Evolutionary conservation across 495 filamentous ascomycete genomes (phyloP), one percentile per base, ranked within the genome.

Genomic region (Pyrenula aspistea): DNA sequence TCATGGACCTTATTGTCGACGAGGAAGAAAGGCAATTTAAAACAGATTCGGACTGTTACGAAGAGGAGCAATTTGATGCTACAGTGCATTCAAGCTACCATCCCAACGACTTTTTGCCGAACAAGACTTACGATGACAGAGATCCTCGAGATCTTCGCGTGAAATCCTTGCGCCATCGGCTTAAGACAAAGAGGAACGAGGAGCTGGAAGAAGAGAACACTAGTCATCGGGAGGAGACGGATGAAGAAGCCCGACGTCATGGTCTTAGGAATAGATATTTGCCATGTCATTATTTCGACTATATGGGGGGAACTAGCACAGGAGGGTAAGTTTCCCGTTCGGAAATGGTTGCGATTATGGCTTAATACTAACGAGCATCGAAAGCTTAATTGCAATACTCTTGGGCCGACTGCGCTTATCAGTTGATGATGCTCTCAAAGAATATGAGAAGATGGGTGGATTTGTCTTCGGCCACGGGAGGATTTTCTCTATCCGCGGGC

Each of bases 321-420:
- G 60, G 61, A 22, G 56, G 56, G 53, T 55, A 55, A 10, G 48
- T 2, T 23, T 19, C 24, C 22, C 31, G 56, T 22, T 36, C 1
- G 11, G n/a, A 49, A 1, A 23, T 3, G 1, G 19, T 11, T 36
- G n/a, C 2, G 2, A 42, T 42, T 15, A 42, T 42, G 31, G 31
- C 31, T 42, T 23, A 2, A 19, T 24, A 24, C 55, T 53, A 47
- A 57, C 2, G 31, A 1, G 12, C 12, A 10, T 51, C 8, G 60
- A 57, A n/a, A 72, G 77, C 11, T 63, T 82, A 1, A 80, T 82
- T 55, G 71, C 74, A 1, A 79, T 80, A 22, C 73, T 81, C 68
- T 69, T 82, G 4, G 77, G 77, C 1, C 65, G 79, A 12, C 62
- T 81, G 11, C 67, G 72, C 24, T 80, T 82, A 76, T 73, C 68